Percentiles rank a stretch among this genome's conserved stretches.
Evolutionary conservation across 805 yeast genomes (phyloP).

Genomic region (Candida wancherniae): DNA sequence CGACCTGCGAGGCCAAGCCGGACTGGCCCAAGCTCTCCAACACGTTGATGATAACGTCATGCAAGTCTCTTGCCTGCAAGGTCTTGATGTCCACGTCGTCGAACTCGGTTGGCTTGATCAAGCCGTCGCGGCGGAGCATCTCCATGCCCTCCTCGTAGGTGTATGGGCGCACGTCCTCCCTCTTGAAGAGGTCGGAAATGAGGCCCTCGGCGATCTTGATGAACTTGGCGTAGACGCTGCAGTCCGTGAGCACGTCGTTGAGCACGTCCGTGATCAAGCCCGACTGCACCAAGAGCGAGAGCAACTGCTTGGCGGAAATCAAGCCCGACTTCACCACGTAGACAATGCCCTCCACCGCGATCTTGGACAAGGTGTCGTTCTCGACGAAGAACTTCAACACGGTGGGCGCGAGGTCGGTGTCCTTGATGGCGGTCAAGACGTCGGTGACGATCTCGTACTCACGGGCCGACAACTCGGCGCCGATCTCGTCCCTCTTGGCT

Average conservation of each 20-base stretch:
- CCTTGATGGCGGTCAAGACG: slow-evolving; percentile 33
- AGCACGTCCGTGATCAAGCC: slow-evolving; percentile 31
- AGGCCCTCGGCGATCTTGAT: slow-evolving; percentile 28
- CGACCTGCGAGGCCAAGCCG: slow-evolving; percentile 39
- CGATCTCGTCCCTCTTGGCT: slow-evolving; percentile 27
- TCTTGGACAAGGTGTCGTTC: slow-evolving; percentile 20
- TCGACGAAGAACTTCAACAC: slow-evolving; percentile 31
- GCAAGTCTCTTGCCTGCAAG: slow-evolving; percentile 18
- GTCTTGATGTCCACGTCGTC: slow-evolving; percentile 4
- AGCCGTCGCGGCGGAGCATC: slow-evolving; percentile 14
- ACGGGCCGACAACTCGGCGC: slow-evolving; percentile 26
- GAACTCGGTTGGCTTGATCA: slow-evolving; percentile 4
- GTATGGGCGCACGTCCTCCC: slow-evolving; percentile 6
- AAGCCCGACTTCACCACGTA: slow-evolving; percentile 29
- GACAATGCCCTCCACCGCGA: slow-evolving; percentile 18
- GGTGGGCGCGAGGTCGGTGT: slow-evolving; percentile 33
- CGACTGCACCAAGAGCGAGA: slow-evolving; percentile 34
- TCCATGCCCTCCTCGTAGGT: slow-evolving; percentile 13
- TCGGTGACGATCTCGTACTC: slow-evolving; percentile 38
- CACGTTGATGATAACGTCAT: slow-evolving; percentile 29
- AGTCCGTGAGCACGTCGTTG: slow-evolving; percentile 34
- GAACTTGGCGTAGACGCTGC: slow-evolving; percentile 32
- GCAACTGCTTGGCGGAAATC: slow-evolving; percentile 28
- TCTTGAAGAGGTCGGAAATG: slow-evolving; percentile 12
- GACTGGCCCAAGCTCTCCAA: slow-evolving; percentile 38